Conservation (phyloP, 371 early-diverging fungal genomes). For the Mortierella sp. region DNA sequence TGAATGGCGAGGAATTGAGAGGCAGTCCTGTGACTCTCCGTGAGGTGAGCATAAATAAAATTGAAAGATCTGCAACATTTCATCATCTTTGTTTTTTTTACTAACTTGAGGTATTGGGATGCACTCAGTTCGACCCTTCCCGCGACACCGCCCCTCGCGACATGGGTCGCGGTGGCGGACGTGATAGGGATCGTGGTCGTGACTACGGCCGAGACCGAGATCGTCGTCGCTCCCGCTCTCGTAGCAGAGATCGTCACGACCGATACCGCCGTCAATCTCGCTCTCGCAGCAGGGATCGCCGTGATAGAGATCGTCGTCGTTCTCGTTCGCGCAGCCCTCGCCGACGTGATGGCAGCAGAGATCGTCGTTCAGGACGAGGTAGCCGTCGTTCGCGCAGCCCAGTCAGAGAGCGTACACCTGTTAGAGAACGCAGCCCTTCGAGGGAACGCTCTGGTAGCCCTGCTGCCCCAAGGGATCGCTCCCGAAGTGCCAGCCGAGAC, state of each 20-base stretch:
- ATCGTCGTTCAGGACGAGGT: slow-evolving; percentile 34
- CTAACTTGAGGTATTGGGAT: background rate
- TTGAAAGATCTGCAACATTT: background rate
- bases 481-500: slow-evolving; percentile 51
- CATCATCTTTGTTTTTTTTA: background rate
- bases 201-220: slow-evolving; percentile 57
- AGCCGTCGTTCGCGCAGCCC: slow-evolving; percentile 40
- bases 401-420: slow-evolving; percentile 26
- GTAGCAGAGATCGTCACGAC: slow-evolving; percentile 37
- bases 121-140: slow-evolving; percentile 35
- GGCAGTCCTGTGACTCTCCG: slow-evolving; percentile 83
- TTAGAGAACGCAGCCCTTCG: slow-evolving; percentile 35
- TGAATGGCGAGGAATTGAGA: slow-evolving; percentile 89
- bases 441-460: slow-evolving; percentile 47
- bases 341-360: slow-evolving; percentile 34
- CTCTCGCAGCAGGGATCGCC: slow-evolving; percentile 53
- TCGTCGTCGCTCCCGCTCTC: slow-evolving; percentile 66
- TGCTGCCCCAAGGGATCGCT: slow-evolving; percentile 32
- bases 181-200: slow-evolving; percentile 44
- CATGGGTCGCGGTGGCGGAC: slow-evolving; percentile 45
- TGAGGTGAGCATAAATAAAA: slow-evolving; percentile 67
- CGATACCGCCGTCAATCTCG: slow-evolving; percentile 47
- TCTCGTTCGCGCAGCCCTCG: slow-evolving; percentile 59
- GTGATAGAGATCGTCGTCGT: slow-evolving; percentile 62
- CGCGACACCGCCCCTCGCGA: slow-evolving; percentile 61